These are phyloP conservation scores for Elasticomyces elasticus DNA, from an alignment of 495 filamentous ascomycete species.

Conservation along the genomic window DNA sequence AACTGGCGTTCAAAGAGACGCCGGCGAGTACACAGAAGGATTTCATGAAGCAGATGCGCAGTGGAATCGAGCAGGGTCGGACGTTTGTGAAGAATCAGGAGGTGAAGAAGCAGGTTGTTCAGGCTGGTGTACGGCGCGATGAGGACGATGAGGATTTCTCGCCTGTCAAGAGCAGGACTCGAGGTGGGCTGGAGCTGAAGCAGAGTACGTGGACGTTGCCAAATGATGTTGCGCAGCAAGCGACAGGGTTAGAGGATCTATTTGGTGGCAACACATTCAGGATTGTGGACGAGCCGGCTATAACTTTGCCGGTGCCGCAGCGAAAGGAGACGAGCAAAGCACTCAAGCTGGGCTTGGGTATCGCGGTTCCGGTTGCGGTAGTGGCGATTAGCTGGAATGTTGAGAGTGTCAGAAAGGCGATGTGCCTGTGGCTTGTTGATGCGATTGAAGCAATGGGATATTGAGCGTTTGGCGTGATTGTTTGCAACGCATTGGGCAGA, in stretches of 20 bases:
- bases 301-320: background rate
- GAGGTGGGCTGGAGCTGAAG: constrained; percentile 8
- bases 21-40: constrained; percentile 36
- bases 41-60: constrained; percentile 34
- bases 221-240: background rate
- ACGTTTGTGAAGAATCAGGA: constrained; percentile 1
- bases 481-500: background rate
- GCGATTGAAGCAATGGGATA: background rate
- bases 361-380: background rate
- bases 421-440: constrained; percentile 3
- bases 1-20: constrained; percentile 35
- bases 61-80: constrained; percentile 11
- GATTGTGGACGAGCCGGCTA: constrained; percentile 12
- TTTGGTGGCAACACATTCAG: constrained; percentile 15
- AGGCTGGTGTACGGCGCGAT: background rate
- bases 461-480: background rate
- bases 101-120: background rate
- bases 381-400: background rate
- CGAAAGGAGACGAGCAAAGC: background rate
- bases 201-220: constrained; percentile 10
- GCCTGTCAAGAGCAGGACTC: constrained; percentile 14
- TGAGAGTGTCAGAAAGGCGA: background rate
- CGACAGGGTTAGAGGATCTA: constrained; percentile 20
- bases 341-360: background rate
- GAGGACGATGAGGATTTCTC: constrained; percentile 13